phyloP scores from a whole-genome alignment of 2,329 filamentous ascomycete genomes.

The Cladosporium phlei region DNA sequence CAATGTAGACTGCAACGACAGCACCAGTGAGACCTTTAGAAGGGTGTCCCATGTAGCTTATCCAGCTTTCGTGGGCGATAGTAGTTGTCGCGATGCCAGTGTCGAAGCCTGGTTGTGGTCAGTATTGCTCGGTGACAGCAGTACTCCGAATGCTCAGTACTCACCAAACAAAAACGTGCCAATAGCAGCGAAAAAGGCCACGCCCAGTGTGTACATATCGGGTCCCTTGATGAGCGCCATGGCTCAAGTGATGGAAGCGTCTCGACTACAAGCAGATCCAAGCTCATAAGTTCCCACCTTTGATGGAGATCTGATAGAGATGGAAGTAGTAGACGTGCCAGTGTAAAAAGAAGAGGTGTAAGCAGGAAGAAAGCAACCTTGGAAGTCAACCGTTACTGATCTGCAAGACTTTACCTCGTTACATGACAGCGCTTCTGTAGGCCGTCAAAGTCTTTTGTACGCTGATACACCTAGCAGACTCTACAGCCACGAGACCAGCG shows the following conservation, averaged over 20 bases:
- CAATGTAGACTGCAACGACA: conserved; percentile 55
- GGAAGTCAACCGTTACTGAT: background rate
- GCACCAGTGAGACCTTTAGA: conserved; percentile 53
- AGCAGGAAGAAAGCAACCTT: too few species aligned
- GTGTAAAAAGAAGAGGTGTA: too few species aligned
- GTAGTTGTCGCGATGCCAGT: conserved; percentile 59
- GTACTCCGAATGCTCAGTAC: too few species aligned
- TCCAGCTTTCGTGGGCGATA: conserved; percentile 57
- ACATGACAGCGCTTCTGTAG: background rate
- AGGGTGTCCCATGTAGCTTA: conserved; percentile 54
- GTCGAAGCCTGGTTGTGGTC: too few species aligned
- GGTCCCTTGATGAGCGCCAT: background rate
- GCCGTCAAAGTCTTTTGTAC: conserved; percentile 1
- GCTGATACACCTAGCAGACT: background rate
- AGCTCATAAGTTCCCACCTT: too few species aligned
- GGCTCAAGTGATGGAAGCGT: too few species aligned
- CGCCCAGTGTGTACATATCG: conserved; percentile 45
- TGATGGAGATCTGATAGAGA: too few species aligned
- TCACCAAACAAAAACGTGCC: conserved; percentile 58
- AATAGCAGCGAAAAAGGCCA: conserved; percentile 55
- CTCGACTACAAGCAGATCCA: too few species aligned
- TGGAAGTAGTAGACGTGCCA: too few species aligned
- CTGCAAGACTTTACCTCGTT: conserved; percentile 2
- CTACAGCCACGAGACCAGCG: conserved; percentile 7
- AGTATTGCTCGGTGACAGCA: too few species aligned